Evolutionary conservation across 305 asterid genomes (phyloP).

Genomic region (Fraxinus latifolia): DNA sequence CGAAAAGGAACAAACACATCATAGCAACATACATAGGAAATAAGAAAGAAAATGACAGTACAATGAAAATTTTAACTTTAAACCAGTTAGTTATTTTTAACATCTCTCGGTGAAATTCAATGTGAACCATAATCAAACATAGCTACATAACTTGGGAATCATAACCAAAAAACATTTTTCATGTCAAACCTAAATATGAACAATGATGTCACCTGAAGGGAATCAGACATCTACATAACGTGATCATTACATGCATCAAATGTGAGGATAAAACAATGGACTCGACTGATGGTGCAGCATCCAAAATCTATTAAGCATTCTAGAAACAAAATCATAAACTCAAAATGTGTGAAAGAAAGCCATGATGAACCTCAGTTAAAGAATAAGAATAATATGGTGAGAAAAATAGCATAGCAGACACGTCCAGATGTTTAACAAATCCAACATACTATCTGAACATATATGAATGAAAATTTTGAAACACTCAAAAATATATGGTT

Average conservation of each 20-base stretch:
- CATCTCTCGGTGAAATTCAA: neutral
- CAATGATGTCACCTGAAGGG: neutral
- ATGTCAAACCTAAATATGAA: neutral
- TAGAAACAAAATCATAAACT: neutral
- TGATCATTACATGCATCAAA: constrained; percentile 1
- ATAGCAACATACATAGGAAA: neutral
- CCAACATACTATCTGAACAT: neutral
- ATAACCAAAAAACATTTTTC: neutral
- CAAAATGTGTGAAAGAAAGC: neutral
- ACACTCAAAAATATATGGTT: neutral
- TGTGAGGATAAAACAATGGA: neutral
- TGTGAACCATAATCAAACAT: neutral
- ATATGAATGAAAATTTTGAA: neutral
- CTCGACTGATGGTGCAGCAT: neutral
- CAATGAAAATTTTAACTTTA: neutral
- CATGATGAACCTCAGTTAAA: neutral
- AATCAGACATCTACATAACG: neutral
- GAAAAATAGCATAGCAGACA: neutral
- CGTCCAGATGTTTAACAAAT: neutral
- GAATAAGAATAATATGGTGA: neutral
- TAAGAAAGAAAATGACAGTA: constrained; percentile 10
- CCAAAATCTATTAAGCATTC: neutral
- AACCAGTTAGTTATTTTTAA: neutral
- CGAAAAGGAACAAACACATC: neutral
- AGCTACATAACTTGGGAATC: neutral